Conservation (phyloP, 2,329 filamentous ascomycete species). For the Nannizziopsis barbatae region DNA sequence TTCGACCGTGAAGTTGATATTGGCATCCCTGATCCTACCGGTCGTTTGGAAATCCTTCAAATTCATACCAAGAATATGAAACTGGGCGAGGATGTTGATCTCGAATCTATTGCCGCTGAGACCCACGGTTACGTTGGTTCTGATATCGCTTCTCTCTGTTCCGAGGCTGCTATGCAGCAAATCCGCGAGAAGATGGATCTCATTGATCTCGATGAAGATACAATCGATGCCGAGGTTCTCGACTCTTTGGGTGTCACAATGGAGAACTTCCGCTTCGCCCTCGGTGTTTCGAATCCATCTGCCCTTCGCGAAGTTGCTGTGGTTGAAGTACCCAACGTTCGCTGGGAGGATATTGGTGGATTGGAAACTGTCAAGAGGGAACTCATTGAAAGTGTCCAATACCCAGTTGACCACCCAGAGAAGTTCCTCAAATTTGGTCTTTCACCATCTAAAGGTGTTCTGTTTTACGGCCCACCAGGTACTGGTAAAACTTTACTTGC, state of each 20-base stretch:
- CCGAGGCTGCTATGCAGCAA: conserved; percentile 98
- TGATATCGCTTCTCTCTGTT: conserved; percentile 95
- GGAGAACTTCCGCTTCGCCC: conserved; percentile 99
- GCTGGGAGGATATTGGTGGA: conserved; percentile 99
- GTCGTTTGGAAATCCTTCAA: conserved; percentile 95
- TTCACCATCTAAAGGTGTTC: conserved; percentile 91
- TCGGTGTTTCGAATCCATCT: conserved; percentile 96
- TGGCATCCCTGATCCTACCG: conserved; percentile 92
- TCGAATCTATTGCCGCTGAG: conserved; percentile 92
- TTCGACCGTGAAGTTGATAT: conserved; percentile 99
- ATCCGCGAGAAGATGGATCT: conserved; percentile 99
- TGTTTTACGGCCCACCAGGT: conserved; percentile 98
- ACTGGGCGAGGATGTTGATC: conserved; percentile 87
- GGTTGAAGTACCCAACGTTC: conserved; percentile 97
- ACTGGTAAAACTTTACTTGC: conserved; percentile 99
- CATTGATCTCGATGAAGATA: conserved; percentile 97
- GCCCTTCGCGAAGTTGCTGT: conserved; percentile 97
- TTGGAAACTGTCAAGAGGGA: conserved; percentile 98
- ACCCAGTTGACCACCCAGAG: conserved; percentile 97
- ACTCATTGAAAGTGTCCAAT: conserved; percentile 96
- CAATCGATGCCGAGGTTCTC: conserved; percentile 94
- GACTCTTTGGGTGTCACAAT: conserved; percentile 98
- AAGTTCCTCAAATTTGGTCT: conserved; percentile 99
- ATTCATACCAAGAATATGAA: conserved; percentile 99
- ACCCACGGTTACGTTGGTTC: conserved; percentile 99